Evolutionary conservation across 495 filamentous ascomycete species (phyloP), one percentile per base, ranked within the genome.

Genomic region (Xylaria castorea): DNA sequence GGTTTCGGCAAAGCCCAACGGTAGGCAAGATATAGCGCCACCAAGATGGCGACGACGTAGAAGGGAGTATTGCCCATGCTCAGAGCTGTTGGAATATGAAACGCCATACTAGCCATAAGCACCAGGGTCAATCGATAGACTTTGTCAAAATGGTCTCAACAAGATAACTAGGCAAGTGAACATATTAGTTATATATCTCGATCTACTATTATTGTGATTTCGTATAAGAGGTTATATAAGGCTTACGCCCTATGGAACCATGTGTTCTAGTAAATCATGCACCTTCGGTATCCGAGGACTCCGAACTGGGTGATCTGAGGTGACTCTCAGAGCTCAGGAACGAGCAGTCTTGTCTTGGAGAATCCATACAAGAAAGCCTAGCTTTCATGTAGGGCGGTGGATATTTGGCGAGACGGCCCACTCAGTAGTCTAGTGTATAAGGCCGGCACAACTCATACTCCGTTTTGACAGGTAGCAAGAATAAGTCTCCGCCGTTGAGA

Each of bases 1-100:
- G 82, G 83, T 63, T 73, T 74, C 1, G 81, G 80, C 12, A 82
- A 46, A 34, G 53, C 53, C 51, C 53, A 70, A 22, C 34, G 34
- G 30, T 70, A 70, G 38, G 53, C 40, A 44, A 58, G 5, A 42
- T 61, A 70, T 12, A 70, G 22, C 18, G 38, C 30, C n/a, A 38
- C 51, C 12, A 46, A 6, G 27, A 70, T 42, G 2, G 40, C 7
- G 67, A 61, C 27, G 67, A 48, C 2, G 32, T 38, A 38, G 38
- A 70, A 34, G n/a, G 53, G 34, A 27, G 42, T 14, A 36, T 36
- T 65, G 1, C 62, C 62, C 25, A 63, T 63, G 11, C 32, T 22
- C 16, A 61, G 32, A 38, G 18, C 34, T 36, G n/a, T 38, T 25
- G 3, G 11, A 42, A 42, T 44, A 16, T 25, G 60, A 42, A 38